Conservation (phyloP, 345 rosid species). For the Populus davidiana region DNA sequence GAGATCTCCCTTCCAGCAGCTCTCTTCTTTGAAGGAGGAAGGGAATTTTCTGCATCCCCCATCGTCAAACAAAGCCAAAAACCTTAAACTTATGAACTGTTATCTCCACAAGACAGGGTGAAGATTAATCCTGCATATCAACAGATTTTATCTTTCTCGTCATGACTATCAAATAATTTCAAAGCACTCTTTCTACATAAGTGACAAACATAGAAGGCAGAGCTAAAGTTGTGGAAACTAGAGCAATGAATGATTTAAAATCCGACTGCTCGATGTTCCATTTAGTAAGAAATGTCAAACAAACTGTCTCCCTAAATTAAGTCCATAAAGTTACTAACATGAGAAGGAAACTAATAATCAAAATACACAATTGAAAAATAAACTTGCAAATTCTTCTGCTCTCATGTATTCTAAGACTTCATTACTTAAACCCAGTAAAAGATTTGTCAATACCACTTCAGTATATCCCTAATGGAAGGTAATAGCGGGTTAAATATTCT, state of each 20-base stretch:
- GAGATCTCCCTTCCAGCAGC: slow-evolving; percentile 86
- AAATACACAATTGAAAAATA: background rate
- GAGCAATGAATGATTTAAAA: background rate
- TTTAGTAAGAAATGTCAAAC: background rate
- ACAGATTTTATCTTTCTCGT: background rate
- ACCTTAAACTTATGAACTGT: background rate
- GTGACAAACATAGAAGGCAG: too few relatives aligned
- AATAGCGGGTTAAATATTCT: background rate
- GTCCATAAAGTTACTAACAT: background rate
- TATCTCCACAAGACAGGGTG: background rate
- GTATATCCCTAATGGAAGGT: background rate
- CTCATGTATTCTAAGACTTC: background rate
- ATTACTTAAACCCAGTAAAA: background rate
- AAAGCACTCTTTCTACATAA: background rate
- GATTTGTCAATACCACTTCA: background rate
- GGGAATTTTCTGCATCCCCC: slow-evolving; percentile 76
- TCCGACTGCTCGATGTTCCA: background rate
- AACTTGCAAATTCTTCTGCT: background rate
- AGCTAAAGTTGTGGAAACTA: too few relatives aligned
- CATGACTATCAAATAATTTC: background rate
- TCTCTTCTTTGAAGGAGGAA: slow-evolving; percentile 92
- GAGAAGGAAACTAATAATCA: background rate
- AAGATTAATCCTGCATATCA: slow-evolving; percentile 7
- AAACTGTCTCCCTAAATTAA: background rate
- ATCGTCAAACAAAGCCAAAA: slow-evolving; percentile 22